Percentiles rank a stretch among this genome's conserved stretches.
Evolutionary conservation across 2,329 filamentous ascomycete species (phyloP).

Genomic region (Neocucurbitaria cava): DNA sequence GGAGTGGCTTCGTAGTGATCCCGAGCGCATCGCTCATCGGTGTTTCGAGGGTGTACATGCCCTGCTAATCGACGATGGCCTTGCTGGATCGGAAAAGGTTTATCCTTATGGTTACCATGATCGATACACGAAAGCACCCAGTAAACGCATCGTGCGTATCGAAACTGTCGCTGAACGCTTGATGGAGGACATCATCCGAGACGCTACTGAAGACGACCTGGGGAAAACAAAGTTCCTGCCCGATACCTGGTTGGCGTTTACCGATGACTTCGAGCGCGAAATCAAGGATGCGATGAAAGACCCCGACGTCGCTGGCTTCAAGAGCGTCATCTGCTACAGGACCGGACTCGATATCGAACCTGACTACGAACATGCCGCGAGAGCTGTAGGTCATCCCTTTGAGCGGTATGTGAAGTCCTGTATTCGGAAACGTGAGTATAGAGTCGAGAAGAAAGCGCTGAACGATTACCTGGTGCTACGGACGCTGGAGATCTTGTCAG

Average conservation of each 20-base stretch:
- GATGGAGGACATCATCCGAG: slow-evolving; percentile 58
- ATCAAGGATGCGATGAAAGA: slow-evolving; percentile 68
- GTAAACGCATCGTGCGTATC: slow-evolving; percentile 78
- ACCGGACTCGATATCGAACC: slow-evolving; percentile 69
- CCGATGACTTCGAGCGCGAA: slow-evolving; percentile 57
- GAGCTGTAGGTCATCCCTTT: slow-evolving; percentile 47
- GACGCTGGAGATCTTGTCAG: slow-evolving; percentile 65
- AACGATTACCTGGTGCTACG: slow-evolving; percentile 74
- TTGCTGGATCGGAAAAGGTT: slow-evolving; percentile 62
- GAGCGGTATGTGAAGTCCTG: slow-evolving; percentile 51
- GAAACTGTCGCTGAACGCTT: slow-evolving; percentile 73
- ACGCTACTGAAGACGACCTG: slow-evolving; percentile 46
- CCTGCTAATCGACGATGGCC: slow-evolving; percentile 79
- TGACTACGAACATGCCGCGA: slow-evolving; percentile 49
- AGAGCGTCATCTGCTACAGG: slow-evolving; percentile 82
- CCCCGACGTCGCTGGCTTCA: slow-evolving; percentile 77
- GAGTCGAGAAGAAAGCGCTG: slow-evolving; percentile 68
- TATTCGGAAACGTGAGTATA: slow-evolving; percentile 51
- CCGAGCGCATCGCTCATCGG: slow-evolving; percentile 64
- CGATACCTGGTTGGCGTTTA: slow-evolving; percentile 54
- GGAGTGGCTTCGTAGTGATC: slow-evolving; percentile 54
- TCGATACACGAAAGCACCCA: slow-evolving; percentile 67
- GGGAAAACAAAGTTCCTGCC: slow-evolving; percentile 41
- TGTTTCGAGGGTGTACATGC: slow-evolving; percentile 77
- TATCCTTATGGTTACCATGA: slow-evolving; percentile 66